Percentiles rank a stretch among this genome's conserved stretches.
phyloP scores from a whole-genome alignment of 1,284 basidiomycete genomes.

The Acaromyces ingoldii region DNA sequence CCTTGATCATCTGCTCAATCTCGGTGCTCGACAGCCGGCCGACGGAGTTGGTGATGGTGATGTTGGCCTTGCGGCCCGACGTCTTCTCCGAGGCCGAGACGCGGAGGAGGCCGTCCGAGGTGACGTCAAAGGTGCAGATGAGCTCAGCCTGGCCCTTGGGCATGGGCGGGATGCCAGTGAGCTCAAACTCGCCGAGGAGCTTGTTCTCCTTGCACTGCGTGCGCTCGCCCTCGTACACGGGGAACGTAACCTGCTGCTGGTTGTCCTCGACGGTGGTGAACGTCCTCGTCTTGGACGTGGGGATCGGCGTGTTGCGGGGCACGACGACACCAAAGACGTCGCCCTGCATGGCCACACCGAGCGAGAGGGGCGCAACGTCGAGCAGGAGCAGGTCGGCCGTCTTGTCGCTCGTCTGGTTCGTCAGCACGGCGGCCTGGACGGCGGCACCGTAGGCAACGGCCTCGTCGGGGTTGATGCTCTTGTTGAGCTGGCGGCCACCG shows the following conservation, averaged over 20 bases:
- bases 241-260: constrained; percentile 52
- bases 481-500: constrained; percentile 93
- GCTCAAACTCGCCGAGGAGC: constrained; percentile 51
- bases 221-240: constrained; percentile 52
- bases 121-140: constrained; percentile 50
- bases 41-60: constrained; percentile 52
- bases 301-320: constrained; percentile 51
- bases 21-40: constrained; percentile 47
- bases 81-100: constrained; percentile 50
- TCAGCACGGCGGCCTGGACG: constrained; percentile 51
- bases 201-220: constrained; percentile 53
- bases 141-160: constrained; percentile 51
- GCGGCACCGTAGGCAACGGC: constrained; percentile 54
- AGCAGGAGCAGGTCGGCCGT: constrained; percentile 51
- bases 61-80: constrained; percentile 51
- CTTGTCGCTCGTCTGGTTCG: constrained; percentile 52
- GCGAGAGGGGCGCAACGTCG: constrained; percentile 51
- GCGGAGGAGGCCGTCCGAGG: constrained; percentile 51
- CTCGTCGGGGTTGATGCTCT: constrained; percentile 64
- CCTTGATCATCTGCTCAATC: constrained; percentile 53
- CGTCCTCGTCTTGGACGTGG: constrained; percentile 50
- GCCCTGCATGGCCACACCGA: constrained; percentile 52
- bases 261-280: constrained; percentile 52
- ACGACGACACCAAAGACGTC: constrained; percentile 51
- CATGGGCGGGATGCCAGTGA: constrained; percentile 50